Percentiles rank a stretch among this genome's conserved stretches.
phyloP scores from a whole-genome alignment of 495 filamentous ascomycete species.

The Xylaria acuta region DNA sequence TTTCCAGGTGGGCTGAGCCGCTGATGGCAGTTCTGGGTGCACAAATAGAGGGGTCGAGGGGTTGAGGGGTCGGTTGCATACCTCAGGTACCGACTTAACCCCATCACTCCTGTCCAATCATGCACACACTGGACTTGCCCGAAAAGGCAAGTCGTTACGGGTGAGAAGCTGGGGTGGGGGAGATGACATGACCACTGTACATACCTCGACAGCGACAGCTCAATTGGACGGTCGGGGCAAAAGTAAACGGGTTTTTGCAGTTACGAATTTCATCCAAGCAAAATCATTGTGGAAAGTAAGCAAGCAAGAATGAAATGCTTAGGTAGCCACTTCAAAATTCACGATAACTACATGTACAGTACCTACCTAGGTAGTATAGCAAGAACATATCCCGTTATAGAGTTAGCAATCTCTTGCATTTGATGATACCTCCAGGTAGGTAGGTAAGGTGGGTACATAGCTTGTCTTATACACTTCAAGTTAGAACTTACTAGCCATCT shows the following conservation, averaged over 20 bases:
- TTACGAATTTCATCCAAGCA: background rate
- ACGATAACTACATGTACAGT: background rate
- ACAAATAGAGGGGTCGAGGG: background rate
- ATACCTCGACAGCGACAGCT: background rate
- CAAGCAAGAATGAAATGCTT: background rate
- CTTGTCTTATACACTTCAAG: background rate
- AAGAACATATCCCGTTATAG: background rate
- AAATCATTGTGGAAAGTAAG: background rate
- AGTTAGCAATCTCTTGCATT: no score
- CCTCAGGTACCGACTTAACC: no score
- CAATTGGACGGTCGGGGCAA: background rate
- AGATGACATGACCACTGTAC: background rate
- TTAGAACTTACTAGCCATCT: background rate
- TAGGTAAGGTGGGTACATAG: no score
- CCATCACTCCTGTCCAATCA: constrained; percentile 18
- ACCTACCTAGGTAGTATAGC: no score
- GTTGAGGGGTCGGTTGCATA: background rate
- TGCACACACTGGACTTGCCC: background rate
- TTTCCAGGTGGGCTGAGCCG: constrained; percentile 11
- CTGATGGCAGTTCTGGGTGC: background rate
- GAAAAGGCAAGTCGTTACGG: constrained; percentile 15
- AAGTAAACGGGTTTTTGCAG: background rate
- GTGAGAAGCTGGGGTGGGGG: background rate
- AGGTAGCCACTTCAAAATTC: background rate
- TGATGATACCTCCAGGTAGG: background rate